These are phyloP conservation scores for Cairneyella variabilis DNA, from an alignment of 495 filamentous ascomycete genomes.

Conservation along the genomic window DNA sequence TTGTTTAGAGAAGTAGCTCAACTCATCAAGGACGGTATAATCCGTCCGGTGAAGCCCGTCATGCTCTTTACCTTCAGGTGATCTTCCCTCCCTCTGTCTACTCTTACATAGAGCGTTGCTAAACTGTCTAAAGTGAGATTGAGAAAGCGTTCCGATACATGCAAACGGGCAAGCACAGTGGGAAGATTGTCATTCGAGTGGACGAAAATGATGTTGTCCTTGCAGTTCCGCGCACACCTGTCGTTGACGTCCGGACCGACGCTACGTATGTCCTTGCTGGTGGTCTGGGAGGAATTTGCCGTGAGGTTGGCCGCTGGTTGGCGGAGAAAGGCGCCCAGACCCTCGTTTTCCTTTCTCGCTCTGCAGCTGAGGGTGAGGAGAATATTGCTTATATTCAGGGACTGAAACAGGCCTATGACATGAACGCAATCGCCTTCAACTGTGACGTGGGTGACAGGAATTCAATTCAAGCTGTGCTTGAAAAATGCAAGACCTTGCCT, in stretches of 20 bases:
- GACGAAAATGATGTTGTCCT: constrained; percentile 3
- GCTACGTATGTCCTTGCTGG: constrained; percentile 56
- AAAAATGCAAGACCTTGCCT: not conserved
- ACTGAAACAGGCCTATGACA: not conserved
- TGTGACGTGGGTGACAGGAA: no score
- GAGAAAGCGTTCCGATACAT: not conserved
- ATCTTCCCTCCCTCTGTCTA: not conserved
- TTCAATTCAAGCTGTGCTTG: no score
- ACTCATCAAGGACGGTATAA: not conserved
- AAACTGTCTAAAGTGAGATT: not conserved
- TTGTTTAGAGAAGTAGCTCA: not conserved
- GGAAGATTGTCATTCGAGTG: not conserved
- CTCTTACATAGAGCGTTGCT: not conserved
- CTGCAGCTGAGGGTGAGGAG: not conserved
- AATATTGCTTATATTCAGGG: not conserved
- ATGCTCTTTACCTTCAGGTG: no score
- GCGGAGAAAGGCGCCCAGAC: constrained; percentile 49
- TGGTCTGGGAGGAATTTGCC: constrained; percentile 51
- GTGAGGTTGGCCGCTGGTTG: constrained; percentile 46
- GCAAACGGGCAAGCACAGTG: not conserved
- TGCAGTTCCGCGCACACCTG: not conserved
- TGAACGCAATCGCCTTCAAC: not conserved
- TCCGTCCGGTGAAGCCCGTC: not conserved
- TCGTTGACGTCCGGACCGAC: constrained; percentile 8
- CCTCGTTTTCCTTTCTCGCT: constrained; percentile 50